A percentile compares a stretch with the other conserved stretches of the same genome.
These are phyloP conservation scores for Polygonum aviculare DNA, from an alignment of 148 eudicot species.

Conservation along the genomic window DNA sequence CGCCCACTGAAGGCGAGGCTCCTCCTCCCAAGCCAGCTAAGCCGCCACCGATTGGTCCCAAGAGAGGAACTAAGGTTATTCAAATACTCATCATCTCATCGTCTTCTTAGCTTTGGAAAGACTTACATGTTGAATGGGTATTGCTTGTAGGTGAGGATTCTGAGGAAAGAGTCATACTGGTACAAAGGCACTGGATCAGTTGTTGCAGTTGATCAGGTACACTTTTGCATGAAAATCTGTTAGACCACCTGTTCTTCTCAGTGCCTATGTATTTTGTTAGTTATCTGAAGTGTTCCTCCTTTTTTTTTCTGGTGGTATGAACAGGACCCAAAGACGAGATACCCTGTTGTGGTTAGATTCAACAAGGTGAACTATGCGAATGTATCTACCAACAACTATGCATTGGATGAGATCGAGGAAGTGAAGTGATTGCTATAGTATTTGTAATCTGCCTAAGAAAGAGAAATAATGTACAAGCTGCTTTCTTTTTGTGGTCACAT, in stretches of 20 bases:
- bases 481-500: no score
- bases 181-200: slow-evolving; percentile 83
- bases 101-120: no score
- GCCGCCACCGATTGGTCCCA: slow-evolving; percentile 93
- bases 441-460: not conserved
- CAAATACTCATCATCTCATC: not conserved
- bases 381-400: slow-evolving; percentile 94
- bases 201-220: slow-evolving; percentile 89
- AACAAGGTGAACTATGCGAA: slow-evolving; percentile 90
- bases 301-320: not conserved
- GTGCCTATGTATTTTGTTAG: not conserved
- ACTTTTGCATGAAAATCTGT: not conserved
- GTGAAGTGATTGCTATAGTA: slow-evolving; percentile 22
- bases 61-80: slow-evolving; percentile 73
- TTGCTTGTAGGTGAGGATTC: slow-evolving; percentile 62
- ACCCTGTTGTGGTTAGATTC: slow-evolving; percentile 91
- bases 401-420: slow-evolving; percentile 82
- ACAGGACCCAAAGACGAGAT: slow-evolving; percentile 80
- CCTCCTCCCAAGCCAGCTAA: slow-evolving; percentile 71
- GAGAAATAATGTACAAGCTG: not conserved
- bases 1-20: slow-evolving; percentile 15
- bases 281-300: not conserved
- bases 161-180: slow-evolving; percentile 94
- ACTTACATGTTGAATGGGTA: not conserved
- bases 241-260: no score